Base-by-base conservation (phyloP, 2,329 filamentous ascomycete species). In the Bipolaris cookei region DNA sequence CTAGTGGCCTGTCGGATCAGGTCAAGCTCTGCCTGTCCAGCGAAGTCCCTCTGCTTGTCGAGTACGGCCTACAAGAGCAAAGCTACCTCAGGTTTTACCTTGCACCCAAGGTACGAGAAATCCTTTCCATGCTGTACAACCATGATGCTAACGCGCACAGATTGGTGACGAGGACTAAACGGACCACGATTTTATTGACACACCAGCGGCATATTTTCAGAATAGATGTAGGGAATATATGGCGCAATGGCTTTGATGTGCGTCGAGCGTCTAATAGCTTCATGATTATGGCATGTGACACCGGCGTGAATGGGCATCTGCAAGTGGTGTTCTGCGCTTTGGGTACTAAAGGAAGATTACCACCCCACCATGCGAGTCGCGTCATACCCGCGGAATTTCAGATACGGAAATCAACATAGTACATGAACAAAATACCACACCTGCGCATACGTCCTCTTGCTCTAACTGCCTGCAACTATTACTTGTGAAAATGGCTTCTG, bases 31-130 rank as follows among this genome's bases (percentile, higher is more conserved):
- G 90, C 81, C 85, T 99, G 68, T 98, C 94, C 51, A 93, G 92
- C 79, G 95, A 99, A 80, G 94, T 99, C 49, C 95, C 95, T 25
- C 87, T 99, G 66, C 83, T 98, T 69, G 95, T 99, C 42, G 95
- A 99, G 83, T 99, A 98, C 79, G 83, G 81, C 53, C 80, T 97
- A 60, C 83, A 84, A 52, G 95, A 91, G 78, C 92, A 87, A 82
- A 96, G 93, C 79, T 95, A 95, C 79, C 81, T 99, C 79, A 88
- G 94, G 73, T 99, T 98, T 86, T 99, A 98, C 81, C 87, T 99
- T 70, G 95, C 95, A 65, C 95, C 95, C 65, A 99, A 99, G 92
- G 95, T 95, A 81, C 58, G 85, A 13, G 7, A 23, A n/a, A 10
- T 3, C 10, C 18, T 14, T 28, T 14, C 6, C 21, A 6, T 4